Percentiles rank a stretch among this genome's conserved stretches.
Evolutionary conservation across 1,139 yeast genomes (phyloP).

Genomic region (Debaryomyces udenii): DNA sequence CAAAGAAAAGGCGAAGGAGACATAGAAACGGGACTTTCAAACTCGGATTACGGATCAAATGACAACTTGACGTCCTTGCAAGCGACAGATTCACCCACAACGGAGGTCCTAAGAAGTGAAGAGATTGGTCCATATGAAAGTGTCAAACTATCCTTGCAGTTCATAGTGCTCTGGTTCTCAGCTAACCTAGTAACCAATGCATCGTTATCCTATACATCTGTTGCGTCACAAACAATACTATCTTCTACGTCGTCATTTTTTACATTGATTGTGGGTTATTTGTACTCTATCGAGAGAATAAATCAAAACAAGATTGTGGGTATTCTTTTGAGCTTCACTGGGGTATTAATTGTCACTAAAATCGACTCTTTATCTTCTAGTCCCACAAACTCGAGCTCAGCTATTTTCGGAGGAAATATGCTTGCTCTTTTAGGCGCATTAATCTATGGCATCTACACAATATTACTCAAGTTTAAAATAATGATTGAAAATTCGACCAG

Average conservation of each 20-base stretch:
- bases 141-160: conserved; percentile 68
- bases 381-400: conserved; percentile 32
- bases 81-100: conserved; percentile 21
- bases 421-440: conserved; percentile 84
- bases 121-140: conserved; percentile 49
- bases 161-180: conserved; percentile 84
- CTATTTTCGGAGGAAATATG: conserved; percentile 70
- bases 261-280: conserved; percentile 80
- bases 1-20: conserved; percentile 2
- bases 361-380: conserved; percentile 49
- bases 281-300: conserved; percentile 70
- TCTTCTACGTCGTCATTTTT: conserved; percentile 92
- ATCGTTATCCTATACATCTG: conserved; percentile 83
- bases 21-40: conserved; percentile 12
- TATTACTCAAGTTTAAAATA: conserved; percentile 73
- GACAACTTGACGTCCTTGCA: conserved; percentile 24
- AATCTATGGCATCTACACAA: conserved; percentile 90
- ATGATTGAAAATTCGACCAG: conserved; percentile 46
- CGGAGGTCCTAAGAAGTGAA: conserved; percentile 17
- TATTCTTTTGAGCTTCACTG: conserved; percentile 69
- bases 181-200: conserved; percentile 91
- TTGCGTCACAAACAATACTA: conserved; percentile 88
- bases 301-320: conserved; percentile 69
- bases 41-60: conserved; percentile 24
- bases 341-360: conserved; percentile 77